phyloP scores from a whole-genome alignment of 2,329 filamentous ascomycete genomes.

The Phialophora expanda region DNA sequence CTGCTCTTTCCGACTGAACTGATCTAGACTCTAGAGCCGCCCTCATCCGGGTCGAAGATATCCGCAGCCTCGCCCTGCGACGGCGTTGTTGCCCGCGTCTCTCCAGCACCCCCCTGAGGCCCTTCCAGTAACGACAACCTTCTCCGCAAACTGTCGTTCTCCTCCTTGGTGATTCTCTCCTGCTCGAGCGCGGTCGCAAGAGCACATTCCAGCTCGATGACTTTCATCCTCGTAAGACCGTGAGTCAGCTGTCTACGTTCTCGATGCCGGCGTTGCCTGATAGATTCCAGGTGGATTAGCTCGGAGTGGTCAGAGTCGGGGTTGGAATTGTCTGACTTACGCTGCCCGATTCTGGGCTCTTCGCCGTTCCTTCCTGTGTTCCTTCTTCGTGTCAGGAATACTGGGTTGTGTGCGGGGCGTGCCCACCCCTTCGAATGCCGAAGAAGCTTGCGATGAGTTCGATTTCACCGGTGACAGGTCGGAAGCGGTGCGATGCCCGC shows the following conservation, averaged over 20 bases:
- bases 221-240: background rate
- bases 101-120: background rate
- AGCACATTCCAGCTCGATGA: constrained; percentile 1
- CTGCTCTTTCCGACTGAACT: no score
- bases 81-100: no score
- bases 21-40: no score
- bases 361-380: constrained; percentile 3
- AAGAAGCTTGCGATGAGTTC: no score
- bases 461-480: no score
- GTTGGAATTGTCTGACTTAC: background rate
- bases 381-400: background rate
- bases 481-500: no score
- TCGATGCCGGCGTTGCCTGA: constrained; percentile 6
- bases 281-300: background rate
- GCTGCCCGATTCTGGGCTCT: constrained; percentile 1
- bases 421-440: no score
- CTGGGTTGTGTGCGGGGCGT: no score
- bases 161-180: background rate
- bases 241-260: constrained; percentile 3
- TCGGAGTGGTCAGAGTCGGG: background rate
- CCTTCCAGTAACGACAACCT: background rate
- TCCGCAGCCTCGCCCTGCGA: no score
- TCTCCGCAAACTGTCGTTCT: background rate
- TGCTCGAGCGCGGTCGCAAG: background rate
- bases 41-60: no score